Base-by-base conservation (phyloP, 2,329 filamentous ascomycete genomes). In the Dactylellina leptospora region DNA sequence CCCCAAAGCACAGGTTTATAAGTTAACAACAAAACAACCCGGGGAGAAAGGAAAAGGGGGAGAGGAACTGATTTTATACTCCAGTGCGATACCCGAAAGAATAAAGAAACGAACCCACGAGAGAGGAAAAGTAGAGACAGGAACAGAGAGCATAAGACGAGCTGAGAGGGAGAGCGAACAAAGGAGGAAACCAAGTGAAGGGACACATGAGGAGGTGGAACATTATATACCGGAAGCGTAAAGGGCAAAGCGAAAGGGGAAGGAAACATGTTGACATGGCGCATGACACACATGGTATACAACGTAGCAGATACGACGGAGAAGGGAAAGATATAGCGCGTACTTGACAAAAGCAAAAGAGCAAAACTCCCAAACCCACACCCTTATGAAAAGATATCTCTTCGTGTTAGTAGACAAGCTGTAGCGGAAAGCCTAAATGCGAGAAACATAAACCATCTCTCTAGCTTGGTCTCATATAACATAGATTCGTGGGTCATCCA, bases 201-300 rank as follows among this genome's bases (percentile, higher is more conserved):
- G 50, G 23, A 40, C n/a, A 50, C 55, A 61, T 48, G 56, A 55
- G 40, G 33, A 50, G 23, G 40, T 42, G 36, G 28, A 71, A 53
- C 42, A 54, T 42, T 47, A 60, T 69, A 47, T 50, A 56, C 42
- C 45, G 55, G 42, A 62, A 48, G 36, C 44, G 22, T 45, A 44
- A 42, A 61, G 33, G 23, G 16, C 27, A 48, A 50, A 59, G 59
- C 16, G 48, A 36, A 22, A 23, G 42, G 20, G 40, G 45, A 44
- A 53, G 23, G 33, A 66, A 40, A 36, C 48, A 53, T 28, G 45
- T 47, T 54, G 40, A 55, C 68, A 64, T 72, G 59, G 53, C 68
- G 45, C 59, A 64, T 64, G 51, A 48, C 59, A 72, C 60, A 72
- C 68, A 72, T 64, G 68, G 53, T 64, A 72, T 72, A 59, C 56